Conservation (phyloP, 768 basidiomycete species). For the Cubamyces lactineus region DNA sequence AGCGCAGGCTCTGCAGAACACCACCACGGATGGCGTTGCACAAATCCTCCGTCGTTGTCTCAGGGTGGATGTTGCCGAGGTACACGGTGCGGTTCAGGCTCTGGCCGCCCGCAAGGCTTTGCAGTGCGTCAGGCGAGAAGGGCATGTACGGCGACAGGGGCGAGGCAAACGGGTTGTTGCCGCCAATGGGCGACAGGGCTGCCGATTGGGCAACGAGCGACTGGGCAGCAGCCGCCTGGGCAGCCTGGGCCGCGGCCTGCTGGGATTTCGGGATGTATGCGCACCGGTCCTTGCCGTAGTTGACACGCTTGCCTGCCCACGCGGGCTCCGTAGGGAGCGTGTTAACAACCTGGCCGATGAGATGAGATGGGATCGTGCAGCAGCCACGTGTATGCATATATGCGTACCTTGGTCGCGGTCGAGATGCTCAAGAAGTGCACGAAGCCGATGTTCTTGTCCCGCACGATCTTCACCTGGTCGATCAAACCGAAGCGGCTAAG, state of each 20-base stretch:
- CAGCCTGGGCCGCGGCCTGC: constrained; percentile 85
- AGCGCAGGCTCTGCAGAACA: constrained; percentile 91
- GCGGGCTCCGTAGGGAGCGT: constrained; percentile 88
- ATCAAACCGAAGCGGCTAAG: constrained; percentile 92
- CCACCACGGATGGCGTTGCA: constrained; percentile 98
- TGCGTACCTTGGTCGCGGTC: constrained; percentile 87
- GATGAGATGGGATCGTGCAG: background rate
- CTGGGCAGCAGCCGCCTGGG: constrained; percentile 85
- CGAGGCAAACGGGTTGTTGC: constrained; percentile 33
- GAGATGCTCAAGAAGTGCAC: constrained; percentile 97
- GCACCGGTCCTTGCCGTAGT: constrained; percentile 98
- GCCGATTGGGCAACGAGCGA: constrained; percentile 59
- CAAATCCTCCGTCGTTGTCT: constrained; percentile 91
- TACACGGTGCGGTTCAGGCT: constrained; percentile 92
- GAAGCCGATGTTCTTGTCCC: constrained; percentile 99
- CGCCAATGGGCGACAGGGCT: constrained; percentile 37
- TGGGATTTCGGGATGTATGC: constrained; percentile 97
- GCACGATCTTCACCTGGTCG: constrained; percentile 98
- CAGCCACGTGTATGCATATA: background rate
- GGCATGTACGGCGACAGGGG: constrained; percentile 40
- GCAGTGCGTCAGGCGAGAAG: constrained; percentile 50
- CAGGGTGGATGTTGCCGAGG: constrained; percentile 95
- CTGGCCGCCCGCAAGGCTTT: constrained; percentile 54
- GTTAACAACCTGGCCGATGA: constrained; percentile 74
- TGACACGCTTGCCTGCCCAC: constrained; percentile 96